A percentile compares a stretch with the other conserved stretches of the same genome.
phyloP scores from a whole-genome alignment of 768 basidiomycete species.

The Collybia mongolica region DNA sequence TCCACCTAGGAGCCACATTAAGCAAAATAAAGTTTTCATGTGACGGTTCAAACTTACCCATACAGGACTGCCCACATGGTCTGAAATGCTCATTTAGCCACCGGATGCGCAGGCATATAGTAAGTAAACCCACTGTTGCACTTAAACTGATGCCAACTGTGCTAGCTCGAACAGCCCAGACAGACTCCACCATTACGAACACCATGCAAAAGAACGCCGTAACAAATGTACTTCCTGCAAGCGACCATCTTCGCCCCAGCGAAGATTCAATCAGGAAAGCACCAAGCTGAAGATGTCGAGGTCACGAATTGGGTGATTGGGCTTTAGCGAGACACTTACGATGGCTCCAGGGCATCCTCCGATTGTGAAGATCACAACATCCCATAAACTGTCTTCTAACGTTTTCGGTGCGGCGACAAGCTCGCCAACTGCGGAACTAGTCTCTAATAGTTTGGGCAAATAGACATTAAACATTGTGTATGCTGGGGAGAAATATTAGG shows the following conservation, averaged over 20 bases:
- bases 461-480: conserved; percentile 95
- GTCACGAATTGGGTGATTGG: background rate
- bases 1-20: conserved; percentile 46
- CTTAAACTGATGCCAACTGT: conserved; percentile 78
- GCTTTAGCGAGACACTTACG: conserved; percentile 39
- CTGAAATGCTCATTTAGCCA: conserved; percentile 25
- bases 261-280: conserved; percentile 76
- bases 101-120: background rate
- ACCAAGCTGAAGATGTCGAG: conserved; percentile 54
- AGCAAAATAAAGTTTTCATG: conserved; percentile 6
- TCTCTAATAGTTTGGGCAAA: conserved; percentile 83
- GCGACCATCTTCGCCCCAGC: conserved; percentile 68
- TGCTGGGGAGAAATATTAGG: conserved; percentile 35
- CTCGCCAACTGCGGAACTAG: conserved; percentile 28
- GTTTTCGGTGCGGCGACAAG: conserved; percentile 33
- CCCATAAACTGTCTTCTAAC: conserved; percentile 69
- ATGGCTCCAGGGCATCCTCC: conserved; percentile 85
- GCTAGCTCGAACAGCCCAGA: conserved; percentile 60
- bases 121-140: conserved; percentile 50
- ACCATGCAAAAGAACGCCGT: conserved; percentile 74
- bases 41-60: conserved; percentile 35
- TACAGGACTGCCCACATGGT: conserved; percentile 89
- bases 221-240: conserved; percentile 72
- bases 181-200: conserved; percentile 60
- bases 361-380: conserved; percentile 82